Evolutionary conservation across 495 filamentous ascomycete species (phyloP).

Genomic region (Amphirosellinia nigrospora): DNA sequence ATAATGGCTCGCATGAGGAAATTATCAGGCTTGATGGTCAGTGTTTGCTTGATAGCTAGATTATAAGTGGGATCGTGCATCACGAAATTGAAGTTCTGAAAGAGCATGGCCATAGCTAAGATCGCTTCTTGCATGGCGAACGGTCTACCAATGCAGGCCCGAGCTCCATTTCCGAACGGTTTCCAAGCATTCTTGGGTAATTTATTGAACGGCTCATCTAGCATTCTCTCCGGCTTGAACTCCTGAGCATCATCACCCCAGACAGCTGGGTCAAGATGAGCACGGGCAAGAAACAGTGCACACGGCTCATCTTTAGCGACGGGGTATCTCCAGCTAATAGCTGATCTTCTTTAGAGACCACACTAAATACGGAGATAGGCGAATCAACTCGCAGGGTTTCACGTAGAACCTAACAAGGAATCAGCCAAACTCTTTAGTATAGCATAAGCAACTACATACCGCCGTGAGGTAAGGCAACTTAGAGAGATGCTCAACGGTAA

Average conservation of each 20-base stretch:
- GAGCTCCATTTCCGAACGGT: slow-evolving; percentile 62
- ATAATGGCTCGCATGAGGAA: slow-evolving; percentile 72
- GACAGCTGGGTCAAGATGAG: slow-evolving; percentile 54
- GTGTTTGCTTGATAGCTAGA: slow-evolving; percentile 70
- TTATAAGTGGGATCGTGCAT: slow-evolving; percentile 64
- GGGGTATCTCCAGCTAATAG: slow-evolving; percentile 69
- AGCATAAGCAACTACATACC: slow-evolving; percentile 31
- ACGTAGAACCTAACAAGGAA: slow-evolving; percentile 61
- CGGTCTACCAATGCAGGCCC: slow-evolving; percentile 58
- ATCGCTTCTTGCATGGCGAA: slow-evolving; percentile 71
- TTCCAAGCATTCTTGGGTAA: slow-evolving; percentile 64
- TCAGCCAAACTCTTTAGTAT: slow-evolving; percentile 32
- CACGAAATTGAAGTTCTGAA: slow-evolving; percentile 68
- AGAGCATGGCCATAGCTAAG: slow-evolving; percentile 58
- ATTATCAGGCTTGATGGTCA: slow-evolving; percentile 78
- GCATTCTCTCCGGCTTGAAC: slow-evolving; percentile 69
- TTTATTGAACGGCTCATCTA: slow-evolving; percentile 65
- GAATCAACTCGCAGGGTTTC: slow-evolving; percentile 73
- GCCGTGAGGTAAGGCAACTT: slow-evolving; percentile 66
- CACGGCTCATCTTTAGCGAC: slow-evolving; percentile 61
- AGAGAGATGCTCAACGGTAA: slow-evolving; percentile 70
- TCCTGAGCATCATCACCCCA: slow-evolving; percentile 61
- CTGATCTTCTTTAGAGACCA: slow-evolving; percentile 48
- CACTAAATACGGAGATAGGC: slow-evolving; percentile 64
- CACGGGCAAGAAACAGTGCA: slow-evolving; percentile 61